phyloP scores from a whole-genome alignment of 2,329 filamentous ascomycete genomes.

The Diaporthe aspalathi region DNA sequence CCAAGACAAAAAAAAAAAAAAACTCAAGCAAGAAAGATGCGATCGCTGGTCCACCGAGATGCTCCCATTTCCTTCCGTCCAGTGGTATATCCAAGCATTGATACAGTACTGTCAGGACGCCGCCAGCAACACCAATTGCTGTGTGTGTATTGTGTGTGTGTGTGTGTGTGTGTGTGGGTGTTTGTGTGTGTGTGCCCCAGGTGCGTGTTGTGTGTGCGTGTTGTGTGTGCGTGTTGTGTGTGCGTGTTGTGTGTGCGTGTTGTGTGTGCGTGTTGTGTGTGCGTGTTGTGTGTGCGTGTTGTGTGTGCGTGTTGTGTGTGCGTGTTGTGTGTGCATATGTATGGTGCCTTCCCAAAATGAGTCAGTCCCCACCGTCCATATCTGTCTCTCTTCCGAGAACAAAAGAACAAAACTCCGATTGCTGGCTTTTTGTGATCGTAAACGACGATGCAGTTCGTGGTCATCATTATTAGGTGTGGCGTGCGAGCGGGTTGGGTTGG shows the following conservation, averaged over 20 bases:
- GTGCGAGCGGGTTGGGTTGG: too few species aligned
- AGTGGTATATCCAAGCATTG: slow-evolving; percentile 38
- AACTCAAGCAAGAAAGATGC: slow-evolving; percentile 17
- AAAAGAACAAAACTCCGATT: slow-evolving; percentile 37
- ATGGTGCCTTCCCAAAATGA: slow-evolving; percentile 29
- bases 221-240: neutral
- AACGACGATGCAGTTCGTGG: slow-evolving; percentile 38
- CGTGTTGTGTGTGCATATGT: too few species aligned
- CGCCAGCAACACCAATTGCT: slow-evolving; percentile 40
- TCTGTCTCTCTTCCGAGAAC: slow-evolving; percentile 19
- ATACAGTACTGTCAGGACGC: slow-evolving; percentile 37
- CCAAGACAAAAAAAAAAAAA: slow-evolving; percentile 6
- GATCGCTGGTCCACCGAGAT: slow-evolving; percentile 32
- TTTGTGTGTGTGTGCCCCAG: neutral
- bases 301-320: neutral
- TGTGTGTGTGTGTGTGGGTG: neutral
- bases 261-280: neutral
- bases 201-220: neutral
- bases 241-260: neutral
- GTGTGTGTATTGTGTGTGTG: neutral
- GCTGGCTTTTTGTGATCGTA: slow-evolving; percentile 33
- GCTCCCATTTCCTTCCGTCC: slow-evolving; percentile 3
- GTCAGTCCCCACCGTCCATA: slow-evolving; percentile 16
- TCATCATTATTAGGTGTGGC: slow-evolving; percentile 37
- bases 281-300: neutral